phyloP scores from a whole-genome alignment of 306 rosid genomes.

The Trifolium dubium region DNA sequence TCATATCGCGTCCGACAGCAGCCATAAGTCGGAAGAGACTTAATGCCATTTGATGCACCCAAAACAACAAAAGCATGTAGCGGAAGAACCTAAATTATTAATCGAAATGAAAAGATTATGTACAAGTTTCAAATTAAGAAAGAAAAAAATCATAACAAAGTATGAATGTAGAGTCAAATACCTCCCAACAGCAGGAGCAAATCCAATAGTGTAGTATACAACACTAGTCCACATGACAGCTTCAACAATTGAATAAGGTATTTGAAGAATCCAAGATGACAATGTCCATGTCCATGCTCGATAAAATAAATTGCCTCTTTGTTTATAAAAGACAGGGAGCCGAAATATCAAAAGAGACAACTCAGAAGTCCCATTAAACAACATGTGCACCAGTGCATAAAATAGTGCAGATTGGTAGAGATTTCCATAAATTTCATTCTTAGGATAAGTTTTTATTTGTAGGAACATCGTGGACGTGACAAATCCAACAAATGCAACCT shows the following conservation, averaged over 20 bases:
- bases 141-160: background rate
- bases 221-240: conserved; percentile 75
- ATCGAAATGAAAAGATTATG: conserved; percentile 29
- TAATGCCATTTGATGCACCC: conserved; percentile 86
- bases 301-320: conserved; percentile 80
- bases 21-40: conserved; percentile 83
- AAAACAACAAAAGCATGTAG: conserved; percentile 64
- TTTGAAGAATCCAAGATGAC: conserved; percentile 72
- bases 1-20: conserved; percentile 75
- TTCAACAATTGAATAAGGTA: conserved; percentile 80
- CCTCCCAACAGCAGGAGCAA: conserved; percentile 83
- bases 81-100: conserved; percentile 75
- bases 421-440: conserved; percentile 59
- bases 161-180: conserved; percentile 20
- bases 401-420: conserved; percentile 77
- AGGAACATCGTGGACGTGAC: conserved; percentile 72
- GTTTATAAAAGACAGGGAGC: conserved; percentile 84
- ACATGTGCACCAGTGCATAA: conserved; percentile 78
- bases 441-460: conserved; percentile 53
- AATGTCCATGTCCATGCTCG: conserved; percentile 80
- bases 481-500: conserved; percentile 82
- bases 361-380: conserved; percentile 88
- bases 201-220: conserved; percentile 78
- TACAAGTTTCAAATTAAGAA: background rate
- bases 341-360: conserved; percentile 76